These are phyloP conservation scores for Rhynchosporium secalis DNA, from an alignment of 2,329 filamentous ascomycete species.

Conservation along the genomic window DNA sequence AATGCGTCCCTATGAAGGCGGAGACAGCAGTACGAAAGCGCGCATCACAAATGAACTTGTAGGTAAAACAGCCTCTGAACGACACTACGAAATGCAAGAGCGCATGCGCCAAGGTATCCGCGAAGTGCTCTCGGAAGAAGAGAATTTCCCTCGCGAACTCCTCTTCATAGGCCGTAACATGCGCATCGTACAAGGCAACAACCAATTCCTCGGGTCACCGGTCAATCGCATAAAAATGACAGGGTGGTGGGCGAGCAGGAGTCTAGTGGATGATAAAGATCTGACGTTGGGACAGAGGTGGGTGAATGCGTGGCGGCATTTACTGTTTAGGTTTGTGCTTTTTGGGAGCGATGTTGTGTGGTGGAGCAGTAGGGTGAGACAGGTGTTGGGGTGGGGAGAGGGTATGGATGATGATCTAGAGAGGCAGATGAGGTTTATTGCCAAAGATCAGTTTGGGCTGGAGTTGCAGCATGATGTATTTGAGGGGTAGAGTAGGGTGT, in stretches of 20 bases:
- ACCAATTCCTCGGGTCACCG: slow-evolving; percentile 70
- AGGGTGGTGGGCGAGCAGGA: slow-evolving; percentile 82
- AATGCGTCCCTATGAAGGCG: slow-evolving; percentile 87
- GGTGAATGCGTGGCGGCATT: slow-evolving; percentile 70
- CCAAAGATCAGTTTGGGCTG: slow-evolving; percentile 80
- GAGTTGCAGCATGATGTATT: slow-evolving; percentile 88
- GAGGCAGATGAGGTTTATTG: slow-evolving; percentile 80
- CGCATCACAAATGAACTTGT: slow-evolving; percentile 54
- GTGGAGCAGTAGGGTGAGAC: slow-evolving; percentile 75
- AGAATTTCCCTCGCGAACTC: slow-evolving; percentile 68
- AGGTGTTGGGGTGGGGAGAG: slow-evolving; percentile 72
- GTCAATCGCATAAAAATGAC: slow-evolving; percentile 92
- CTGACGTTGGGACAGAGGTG: slow-evolving; percentile 62
- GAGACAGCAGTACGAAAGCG: slow-evolving; percentile 68
- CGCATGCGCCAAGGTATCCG: slow-evolving; percentile 64
- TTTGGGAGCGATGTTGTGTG: slow-evolving; percentile 78
- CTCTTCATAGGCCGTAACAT: slow-evolving; percentile 74
- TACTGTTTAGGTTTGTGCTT: slow-evolving; percentile 80
- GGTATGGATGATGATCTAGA: slow-evolving; percentile 97
- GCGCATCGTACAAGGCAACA: slow-evolving; percentile 72
- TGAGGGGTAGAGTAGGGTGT: slow-evolving; percentile 61
- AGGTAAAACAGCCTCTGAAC: slow-evolving; percentile 55
- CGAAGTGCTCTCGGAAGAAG: slow-evolving; percentile 66
- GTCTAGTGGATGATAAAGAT: slow-evolving; percentile 73
- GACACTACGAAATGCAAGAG: slow-evolving; percentile 75